Evolutionary conservation across 2,329 filamentous ascomycete genomes (phyloP).

Genomic region (Fusarium siculi): DNA sequence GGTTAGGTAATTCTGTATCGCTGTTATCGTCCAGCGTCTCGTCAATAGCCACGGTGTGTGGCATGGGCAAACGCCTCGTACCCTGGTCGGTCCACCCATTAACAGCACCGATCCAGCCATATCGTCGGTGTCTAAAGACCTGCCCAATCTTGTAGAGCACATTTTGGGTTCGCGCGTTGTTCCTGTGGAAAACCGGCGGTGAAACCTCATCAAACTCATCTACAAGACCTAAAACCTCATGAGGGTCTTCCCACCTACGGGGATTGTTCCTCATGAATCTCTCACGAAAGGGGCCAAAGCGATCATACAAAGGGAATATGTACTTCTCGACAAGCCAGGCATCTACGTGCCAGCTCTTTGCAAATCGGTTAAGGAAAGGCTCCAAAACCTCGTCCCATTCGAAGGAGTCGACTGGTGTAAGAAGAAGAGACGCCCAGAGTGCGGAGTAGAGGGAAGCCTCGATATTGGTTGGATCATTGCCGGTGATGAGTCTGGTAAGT

Average conservation of each 20-base stretch:
- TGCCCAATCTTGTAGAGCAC: conserved; percentile 77
- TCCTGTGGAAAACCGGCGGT: conserved; percentile 50
- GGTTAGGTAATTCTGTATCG: conserved; percentile 43
- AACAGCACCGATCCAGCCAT: conserved; percentile 82
- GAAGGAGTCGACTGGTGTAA: conserved; percentile 58
- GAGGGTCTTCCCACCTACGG: conserved; percentile 45
- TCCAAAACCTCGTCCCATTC: conserved; percentile 72
- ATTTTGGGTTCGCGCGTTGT: conserved; percentile 34
- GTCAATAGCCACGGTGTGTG: conserved; percentile 42
- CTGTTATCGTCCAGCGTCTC: conserved; percentile 43
- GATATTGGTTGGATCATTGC: conserved; percentile 56
- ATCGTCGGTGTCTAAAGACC: conserved; percentile 84
- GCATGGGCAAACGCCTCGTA: conserved; percentile 42
- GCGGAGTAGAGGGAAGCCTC: conserved; percentile 75
- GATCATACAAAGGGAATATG: conserved; percentile 68
- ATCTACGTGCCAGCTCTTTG: conserved; percentile 67
- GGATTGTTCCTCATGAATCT: conserved; percentile 43
- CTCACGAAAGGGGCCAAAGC: conserved; percentile 49
- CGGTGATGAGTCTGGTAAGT: conserved; percentile 50
- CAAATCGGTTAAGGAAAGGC: conserved; percentile 65
- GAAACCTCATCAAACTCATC: conserved; percentile 57
- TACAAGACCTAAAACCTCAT: conserved; percentile 49
- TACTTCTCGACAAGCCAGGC: conserved; percentile 76
- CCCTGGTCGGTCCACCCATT: conserved; percentile 81
- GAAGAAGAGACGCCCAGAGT: conserved; percentile 75